Base-by-base conservation (phyloP, 352 stramenopile species). In the Phytophthora constricta region DNA sequence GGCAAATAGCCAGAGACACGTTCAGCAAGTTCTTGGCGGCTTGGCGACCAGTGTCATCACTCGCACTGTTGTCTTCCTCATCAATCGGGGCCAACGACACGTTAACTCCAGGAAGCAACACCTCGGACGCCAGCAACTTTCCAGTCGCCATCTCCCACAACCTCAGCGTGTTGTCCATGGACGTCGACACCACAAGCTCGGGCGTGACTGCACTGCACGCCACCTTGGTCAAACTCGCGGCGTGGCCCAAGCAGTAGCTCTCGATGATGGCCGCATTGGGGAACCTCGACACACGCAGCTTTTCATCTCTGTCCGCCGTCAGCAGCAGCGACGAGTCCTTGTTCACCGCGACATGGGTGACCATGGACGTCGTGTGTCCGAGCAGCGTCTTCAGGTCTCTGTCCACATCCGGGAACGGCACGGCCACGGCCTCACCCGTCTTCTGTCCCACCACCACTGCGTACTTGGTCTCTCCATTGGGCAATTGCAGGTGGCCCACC, bases 311-410 rank as follows among this genome's bases (percentile, higher is more conserved):
- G 54, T 96, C 88, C 1, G 82, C 88, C 14, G 86, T 91, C 16
- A 96, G 68, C 23, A 96, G 65, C 59, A 91, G 60, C 48, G 64
- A 71, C 51, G 74, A 83, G 58, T 91, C 69, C 49, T 57, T 56
- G 39, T 79, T 89, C 17, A 89, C 62, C 10, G 77, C 75, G 59
- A 96, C 70, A 69, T 89, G 74, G 46, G 86, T 93, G 72, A 96
- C 81, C 83, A 96, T 96, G 22, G 88, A 96, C 52, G 88, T 95
- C 34, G 88, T 96, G 77, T 96, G 88, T 45, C 82, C 82, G 54
- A 96, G 60, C 37, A 96, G 70, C 55, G 76, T 89, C 81, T 90
- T 92, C 41, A 86, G 58, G 50, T 91, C 83, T 39, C 83, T 73
- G 22, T 73, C 59, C 17, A 93, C 72, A 63, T 91, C 77, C 4